Percentiles rank a stretch among this genome's conserved stretches.
phyloP scores from a whole-genome alignment of 768 basidiomycete genomes.

The Gloeostereum incarnatum region DNA sequence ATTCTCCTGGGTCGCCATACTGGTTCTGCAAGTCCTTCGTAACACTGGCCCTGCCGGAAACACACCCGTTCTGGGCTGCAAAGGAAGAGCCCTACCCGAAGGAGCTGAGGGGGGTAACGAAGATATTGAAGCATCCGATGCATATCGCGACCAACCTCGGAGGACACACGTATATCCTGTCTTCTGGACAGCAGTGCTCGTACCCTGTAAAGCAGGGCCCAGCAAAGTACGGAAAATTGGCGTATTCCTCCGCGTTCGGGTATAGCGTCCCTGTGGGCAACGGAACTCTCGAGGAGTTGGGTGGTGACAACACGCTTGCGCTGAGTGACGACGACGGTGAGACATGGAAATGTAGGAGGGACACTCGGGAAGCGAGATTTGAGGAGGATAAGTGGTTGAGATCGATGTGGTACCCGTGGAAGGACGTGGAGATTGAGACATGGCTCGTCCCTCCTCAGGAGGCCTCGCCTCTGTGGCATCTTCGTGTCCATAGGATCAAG shows the following conservation, averaged over 20 bases:
- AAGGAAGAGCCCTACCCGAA: conserved; percentile 58
- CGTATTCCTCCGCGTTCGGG: conserved; percentile 71
- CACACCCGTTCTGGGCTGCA: conserved; percentile 66
- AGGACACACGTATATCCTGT: conserved; percentile 62
- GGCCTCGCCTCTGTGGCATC: conserved; percentile 55
- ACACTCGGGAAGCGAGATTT: conserved; percentile 51
- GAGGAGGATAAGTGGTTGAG: conserved; percentile 44
- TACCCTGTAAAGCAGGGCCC: conserved; percentile 74
- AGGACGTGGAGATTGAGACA: conserved; percentile 64
- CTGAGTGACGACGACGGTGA: conserved; percentile 65
- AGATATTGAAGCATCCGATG: conserved; percentile 49
- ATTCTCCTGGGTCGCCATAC: conserved; percentile 70
- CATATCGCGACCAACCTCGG: conserved; percentile 59
- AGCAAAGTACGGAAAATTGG: conserved; percentile 72
- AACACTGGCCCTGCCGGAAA: conserved; percentile 49
- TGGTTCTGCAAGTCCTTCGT: conserved; percentile 79
- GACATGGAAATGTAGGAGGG: conserved; percentile 61
- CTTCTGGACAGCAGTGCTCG: conserved; percentile 71
- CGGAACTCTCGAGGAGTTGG: conserved; percentile 56
- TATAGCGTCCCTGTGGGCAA: conserved; percentile 66
- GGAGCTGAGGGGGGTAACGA: conserved; percentile 33
- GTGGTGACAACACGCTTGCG: conserved; percentile 62
- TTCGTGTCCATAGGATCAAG: conserved; percentile 56
- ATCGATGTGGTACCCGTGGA: conserved; percentile 71
- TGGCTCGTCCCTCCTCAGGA: conserved; percentile 59